phyloP scores from a whole-genome alignment of 192 early-diverging fungal species.

The Globomyces pollinis-pini region DNA sequence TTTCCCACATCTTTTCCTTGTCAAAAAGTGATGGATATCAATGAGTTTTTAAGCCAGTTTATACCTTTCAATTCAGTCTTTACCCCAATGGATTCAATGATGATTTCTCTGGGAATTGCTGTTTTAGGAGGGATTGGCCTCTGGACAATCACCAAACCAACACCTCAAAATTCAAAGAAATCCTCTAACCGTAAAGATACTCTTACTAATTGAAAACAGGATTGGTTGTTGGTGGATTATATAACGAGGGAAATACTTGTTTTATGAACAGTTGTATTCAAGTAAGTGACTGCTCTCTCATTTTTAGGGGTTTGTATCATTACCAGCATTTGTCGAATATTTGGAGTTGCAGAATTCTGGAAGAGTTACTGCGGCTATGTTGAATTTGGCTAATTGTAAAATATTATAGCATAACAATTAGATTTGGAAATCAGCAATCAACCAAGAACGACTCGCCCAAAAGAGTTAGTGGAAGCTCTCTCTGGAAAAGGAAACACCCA shows the following conservation, averaged over 20 bases:
- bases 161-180: no score
- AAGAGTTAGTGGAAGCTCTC: conserved; percentile 22
- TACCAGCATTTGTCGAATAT: conserved; percentile 9
- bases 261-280: conserved; percentile 83
- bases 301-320: conserved; percentile 12
- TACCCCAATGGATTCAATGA: no score
- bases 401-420: not conserved
- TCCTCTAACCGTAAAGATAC: no score
- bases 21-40: no score
- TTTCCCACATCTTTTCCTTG: no score
- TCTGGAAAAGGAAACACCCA: conserved; percentile 16
- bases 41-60: no score
- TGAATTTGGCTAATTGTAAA: conserved; percentile 15
- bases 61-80: no score
- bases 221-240: conserved; percentile 41
- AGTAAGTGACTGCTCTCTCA: conserved; percentile 25
- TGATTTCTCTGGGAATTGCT: no score
- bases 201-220: no score
- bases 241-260: conserved; percentile 82
- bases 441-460: conserved; percentile 17
- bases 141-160: no score
- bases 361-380: conserved; percentile 15
- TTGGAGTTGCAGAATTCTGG: not conserved
- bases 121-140: no score
- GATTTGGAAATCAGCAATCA: not conserved